Evolutionary conservation across 306 rosid species (phyloP).

Genomic region (cucumber (Cucumis sativus)): Cucumber_9930_V3 NC_026655.2:25530001-25530500

Average conservation of each 20-base stretch:
- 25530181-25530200: constrained; percentile 1
- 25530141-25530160: constrained; percentile 5
- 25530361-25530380: not conserved
- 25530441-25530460: not conserved
- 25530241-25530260: not conserved
- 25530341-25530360: not conserved
- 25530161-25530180: not conserved
- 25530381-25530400: not conserved
- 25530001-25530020: constrained; percentile 61
- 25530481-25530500: not conserved
- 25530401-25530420: not conserved
- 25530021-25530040: constrained; percentile 39
- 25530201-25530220: not conserved
- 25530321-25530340: not conserved
- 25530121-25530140: not conserved
- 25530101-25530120: not conserved
- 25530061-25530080: not conserved
- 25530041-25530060: not conserved
- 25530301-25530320: not conserved
- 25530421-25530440: not conserved
- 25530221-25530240: not conserved
- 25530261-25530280: not conserved
- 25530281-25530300: not conserved
- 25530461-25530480: not conserved
- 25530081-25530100: not conserved